Percentiles rank a stretch among this genome's conserved stretches.
These are phyloP conservation scores for Paramecium biaurelia DNA, from an alignment of 73 alveolate species.

Conservation along the genomic window DNA sequence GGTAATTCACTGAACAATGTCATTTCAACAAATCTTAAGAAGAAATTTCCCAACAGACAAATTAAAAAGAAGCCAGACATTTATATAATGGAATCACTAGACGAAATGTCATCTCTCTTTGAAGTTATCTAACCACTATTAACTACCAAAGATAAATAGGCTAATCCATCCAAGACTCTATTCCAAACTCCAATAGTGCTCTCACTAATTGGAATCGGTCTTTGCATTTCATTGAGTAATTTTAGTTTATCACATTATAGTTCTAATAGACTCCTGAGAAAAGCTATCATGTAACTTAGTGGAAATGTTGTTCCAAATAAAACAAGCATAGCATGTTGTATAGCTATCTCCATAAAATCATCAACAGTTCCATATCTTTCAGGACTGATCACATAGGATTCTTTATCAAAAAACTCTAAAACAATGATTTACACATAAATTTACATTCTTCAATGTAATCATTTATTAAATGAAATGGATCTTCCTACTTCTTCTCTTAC, in stretches of 20 bases:
- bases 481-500: not conserved
- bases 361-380: constrained; percentile 29
- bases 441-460: not conserved
- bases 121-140: not conserved
- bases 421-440: not conserved
- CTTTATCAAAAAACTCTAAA: not conserved
- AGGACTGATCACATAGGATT: not conserved
- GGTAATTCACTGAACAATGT: not conserved
- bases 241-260: not conserved
- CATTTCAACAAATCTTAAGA: not conserved
- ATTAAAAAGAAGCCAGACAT: not conserved
- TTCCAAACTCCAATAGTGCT: constrained; percentile 29
- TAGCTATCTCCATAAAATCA: constrained; percentile 20
- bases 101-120: not conserved
- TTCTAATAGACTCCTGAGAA: not conserved
- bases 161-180: not conserved
- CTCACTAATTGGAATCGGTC: constrained; percentile 1
- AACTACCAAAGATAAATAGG: not conserved
- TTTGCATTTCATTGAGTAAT: not conserved
- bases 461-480: not conserved
- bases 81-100: not conserved
- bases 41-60: not conserved
- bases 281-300: not conserved
- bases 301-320: constrained; percentile 1
- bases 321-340: not conserved